Conservation (phyloP, 2,329 filamentous ascomycete genomes). For the Sporothrix euskadiensis region DNA sequence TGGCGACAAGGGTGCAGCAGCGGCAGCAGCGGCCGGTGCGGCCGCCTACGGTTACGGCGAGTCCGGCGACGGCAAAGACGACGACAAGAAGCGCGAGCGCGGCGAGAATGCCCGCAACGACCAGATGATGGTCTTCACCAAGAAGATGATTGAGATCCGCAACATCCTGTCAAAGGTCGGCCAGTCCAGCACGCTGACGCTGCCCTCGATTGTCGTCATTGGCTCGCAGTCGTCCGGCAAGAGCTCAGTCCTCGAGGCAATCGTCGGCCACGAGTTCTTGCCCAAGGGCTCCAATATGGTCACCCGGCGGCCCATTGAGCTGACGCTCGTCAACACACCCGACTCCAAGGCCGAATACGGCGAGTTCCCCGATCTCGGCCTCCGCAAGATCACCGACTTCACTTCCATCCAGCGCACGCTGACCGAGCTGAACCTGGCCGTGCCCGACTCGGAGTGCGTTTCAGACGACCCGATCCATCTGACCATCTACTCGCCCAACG, state of each 20-base stretch:
- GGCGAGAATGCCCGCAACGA: conserved; percentile 77
- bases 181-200: conserved; percentile 81
- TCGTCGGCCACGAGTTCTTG: conserved; percentile 95
- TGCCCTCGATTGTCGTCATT: conserved; percentile 98
- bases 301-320: conserved; percentile 88
- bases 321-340: conserved; percentile 94
- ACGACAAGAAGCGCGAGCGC: conserved; percentile 11
- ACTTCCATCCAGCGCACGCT: conserved; percentile 87
- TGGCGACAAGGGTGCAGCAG: conserved; percentile 61
- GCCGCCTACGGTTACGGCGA: conserved; percentile 76
- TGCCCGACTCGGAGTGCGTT: conserved; percentile 87
- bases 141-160: conserved; percentile 99
- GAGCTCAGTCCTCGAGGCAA: conserved; percentile 93
- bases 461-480: conserved; percentile 96
- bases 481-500: conserved; percentile 90
- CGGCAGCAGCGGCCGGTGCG: conserved; percentile 63
- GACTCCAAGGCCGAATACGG: conserved; percentile 85
- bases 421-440: conserved; percentile 91
- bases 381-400: conserved; percentile 91
- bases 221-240: conserved; percentile 98
- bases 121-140: conserved; percentile 98
- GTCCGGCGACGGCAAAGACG: conserved; percentile 55
- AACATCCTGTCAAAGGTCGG: conserved; percentile 88
- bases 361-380: conserved; percentile 88
- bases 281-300: conserved; percentile 99